Conservation (phyloP, 2,329 filamentous ascomycete species). For the Alternaria brassicae region DNA sequence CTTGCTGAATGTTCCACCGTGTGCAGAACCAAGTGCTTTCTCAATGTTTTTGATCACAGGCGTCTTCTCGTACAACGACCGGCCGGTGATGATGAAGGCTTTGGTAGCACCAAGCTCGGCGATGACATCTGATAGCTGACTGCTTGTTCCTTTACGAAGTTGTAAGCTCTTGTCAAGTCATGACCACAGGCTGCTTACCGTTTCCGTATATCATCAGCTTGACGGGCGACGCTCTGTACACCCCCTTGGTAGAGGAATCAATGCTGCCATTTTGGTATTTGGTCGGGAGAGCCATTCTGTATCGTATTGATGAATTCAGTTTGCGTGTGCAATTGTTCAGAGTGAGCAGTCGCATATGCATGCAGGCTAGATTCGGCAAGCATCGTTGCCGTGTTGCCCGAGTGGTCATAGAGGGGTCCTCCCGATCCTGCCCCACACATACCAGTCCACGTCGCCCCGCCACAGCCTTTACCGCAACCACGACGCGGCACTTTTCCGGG, state of each 20-base stretch:
- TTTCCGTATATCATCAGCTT: slow-evolving; percentile 50
- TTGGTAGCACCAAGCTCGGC: slow-evolving; percentile 52
- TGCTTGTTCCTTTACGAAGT: slow-evolving; percentile 37
- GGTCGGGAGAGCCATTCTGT: slow-evolving; percentile 41
- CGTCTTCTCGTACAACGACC: slow-evolving; percentile 62
- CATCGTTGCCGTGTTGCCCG: slow-evolving; percentile 16
- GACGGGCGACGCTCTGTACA: slow-evolving; percentile 47
- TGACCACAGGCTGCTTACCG: slow-evolving; percentile 23
- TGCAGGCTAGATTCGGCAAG: slow-evolving; percentile 12
- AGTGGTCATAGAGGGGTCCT: slow-evolving; percentile 42
- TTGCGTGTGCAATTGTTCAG: slow-evolving; percentile 4
- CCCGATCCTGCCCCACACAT: slow-evolving; percentile 40
- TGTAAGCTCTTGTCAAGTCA: slow-evolving; percentile 1
- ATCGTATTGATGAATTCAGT: not conserved
- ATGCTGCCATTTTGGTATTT: slow-evolving; percentile 46
- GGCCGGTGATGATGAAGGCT: slow-evolving; percentile 64
- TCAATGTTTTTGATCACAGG: slow-evolving; percentile 62
- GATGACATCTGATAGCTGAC: slow-evolving; percentile 42
- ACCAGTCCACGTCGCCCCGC: slow-evolving; percentile 33
- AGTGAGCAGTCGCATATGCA: slow-evolving; percentile 9
- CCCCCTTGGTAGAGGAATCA: slow-evolving; percentile 43
- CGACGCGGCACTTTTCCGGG: slow-evolving; percentile 32
- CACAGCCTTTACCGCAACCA: slow-evolving; percentile 26
- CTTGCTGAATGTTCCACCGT: slow-evolving; percentile 62
- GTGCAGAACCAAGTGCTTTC: slow-evolving; percentile 54